Percentiles rank a stretch among this genome's conserved stretches.
These are phyloP conservation scores for Aspergillus candidus DNA, from an alignment of 2,329 filamentous ascomycete genomes.

Conservation along the genomic window DNA sequence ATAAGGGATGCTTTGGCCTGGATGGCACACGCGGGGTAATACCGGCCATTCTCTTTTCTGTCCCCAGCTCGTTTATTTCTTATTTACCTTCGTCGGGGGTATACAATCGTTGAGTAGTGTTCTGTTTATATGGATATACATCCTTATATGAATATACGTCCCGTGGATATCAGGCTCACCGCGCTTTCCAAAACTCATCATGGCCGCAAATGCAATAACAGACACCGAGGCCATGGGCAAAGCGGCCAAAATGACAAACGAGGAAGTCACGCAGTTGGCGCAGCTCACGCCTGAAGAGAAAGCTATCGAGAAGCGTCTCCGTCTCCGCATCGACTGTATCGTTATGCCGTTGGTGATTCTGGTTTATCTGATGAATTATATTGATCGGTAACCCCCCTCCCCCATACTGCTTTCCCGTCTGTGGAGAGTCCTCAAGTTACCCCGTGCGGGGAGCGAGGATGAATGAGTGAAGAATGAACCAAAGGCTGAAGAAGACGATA, in stretches of 20 bases:
- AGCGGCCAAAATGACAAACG: slow-evolving; percentile 15
- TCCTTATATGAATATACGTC: too few relatives aligned
- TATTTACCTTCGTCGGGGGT: too few relatives aligned
- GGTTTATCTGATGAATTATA: slow-evolving; percentile 42
- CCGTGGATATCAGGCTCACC: too few relatives aligned
- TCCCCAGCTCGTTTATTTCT: too few relatives aligned
- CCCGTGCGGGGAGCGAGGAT: neutral
- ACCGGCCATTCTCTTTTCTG: too few relatives aligned
- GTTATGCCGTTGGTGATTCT: slow-evolving; percentile 39
- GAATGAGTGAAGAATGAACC: neutral
- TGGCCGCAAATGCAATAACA: slow-evolving; percentile 6
- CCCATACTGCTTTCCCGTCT: neutral
- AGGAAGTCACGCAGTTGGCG: slow-evolving; percentile 31
- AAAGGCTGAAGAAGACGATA: slow-evolving; percentile 6
- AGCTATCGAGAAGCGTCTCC: slow-evolving; percentile 33
- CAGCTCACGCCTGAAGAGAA: slow-evolving; percentile 28
- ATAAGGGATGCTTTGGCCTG: too few relatives aligned
- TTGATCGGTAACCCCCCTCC: slow-evolving; percentile 32
- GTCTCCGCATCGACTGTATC: slow-evolving; percentile 31
- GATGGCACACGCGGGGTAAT: too few relatives aligned
- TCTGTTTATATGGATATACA: too few relatives aligned
- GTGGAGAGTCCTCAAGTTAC: neutral
- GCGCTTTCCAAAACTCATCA: neutral
- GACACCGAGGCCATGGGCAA: slow-evolving; percentile 13
- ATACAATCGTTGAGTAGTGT: too few relatives aligned